Evolutionary conservation across 163 green algal genomes (phyloP), one percentile per base, ranked within the genome.

Genomic region (Scenedesmus sp.): DNA sequence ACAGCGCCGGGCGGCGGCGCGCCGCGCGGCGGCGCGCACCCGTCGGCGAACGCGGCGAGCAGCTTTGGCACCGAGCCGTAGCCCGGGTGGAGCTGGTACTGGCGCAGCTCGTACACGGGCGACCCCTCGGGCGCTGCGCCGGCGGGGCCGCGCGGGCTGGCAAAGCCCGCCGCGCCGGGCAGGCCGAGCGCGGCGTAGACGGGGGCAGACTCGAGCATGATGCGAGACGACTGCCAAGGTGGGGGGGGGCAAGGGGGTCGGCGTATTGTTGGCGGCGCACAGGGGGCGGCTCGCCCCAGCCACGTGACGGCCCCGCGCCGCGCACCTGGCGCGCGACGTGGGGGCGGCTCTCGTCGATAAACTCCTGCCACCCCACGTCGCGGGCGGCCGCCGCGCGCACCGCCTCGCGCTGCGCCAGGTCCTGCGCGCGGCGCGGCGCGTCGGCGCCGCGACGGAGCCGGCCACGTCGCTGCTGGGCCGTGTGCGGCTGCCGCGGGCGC

Each of bases 11-110:
- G n/a, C n/a, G n/a, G n/a, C n/a, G n/a, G n/a, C n/a, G n/a, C n/a
- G n/a, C n/a, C n/a, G n/a, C n/a, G 57, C 57, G 13, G 57, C 44
- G 4, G 36, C 1, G 28, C 85, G 67, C 81, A 91, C 86, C 87
- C 90, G 18, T 88, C 84, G 2, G 60, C 62, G 65, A 95, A 94
- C 1, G 83, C 78, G 47, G 90, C 78, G 9, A 92, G 18, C 44
- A 96, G 85, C 77, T 89, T 92, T 36, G 90, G 91, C 20, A 95
- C 87, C 14, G 80, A 88, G 47, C 87, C 89, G 53, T 96, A 94
- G 2, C 92, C 92, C 0, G 91, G 87, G 60, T 94, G 77, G 64
- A 96, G 84, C 86, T 94, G 89, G 72, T 95, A 96, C 26, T 85
- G 83, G 14, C 92, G 83, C 69, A 91, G 54, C 84, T 95, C 91